These are phyloP conservation scores for Arthrobotrys musiformis DNA, from an alignment of 2,329 filamentous ascomycete genomes.

Conservation along the genomic window DNA sequence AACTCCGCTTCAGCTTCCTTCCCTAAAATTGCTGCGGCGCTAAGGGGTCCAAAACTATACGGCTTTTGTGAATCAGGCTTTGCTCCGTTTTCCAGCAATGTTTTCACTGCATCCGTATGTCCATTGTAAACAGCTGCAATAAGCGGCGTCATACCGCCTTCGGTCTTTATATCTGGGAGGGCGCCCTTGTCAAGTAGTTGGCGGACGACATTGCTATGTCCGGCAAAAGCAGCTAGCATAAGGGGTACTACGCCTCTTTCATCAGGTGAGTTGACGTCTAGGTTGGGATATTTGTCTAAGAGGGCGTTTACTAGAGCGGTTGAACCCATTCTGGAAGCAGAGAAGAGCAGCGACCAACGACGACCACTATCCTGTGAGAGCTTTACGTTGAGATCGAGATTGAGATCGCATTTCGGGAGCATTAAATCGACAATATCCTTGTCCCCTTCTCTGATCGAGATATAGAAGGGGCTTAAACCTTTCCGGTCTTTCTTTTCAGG, in stretches of 20 bases:
- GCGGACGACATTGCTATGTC: neutral
- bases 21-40: no score
- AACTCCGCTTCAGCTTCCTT: no score
- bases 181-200: neutral
- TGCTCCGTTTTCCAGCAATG: neutral
- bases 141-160: neutral
- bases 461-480: neutral
- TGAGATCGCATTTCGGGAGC: neutral
- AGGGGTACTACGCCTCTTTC: neutral
- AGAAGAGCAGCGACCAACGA: neutral
- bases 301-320: neutral
- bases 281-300: neutral
- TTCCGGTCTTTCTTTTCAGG: neutral
- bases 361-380: no score
- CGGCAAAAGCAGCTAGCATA: neutral
- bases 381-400: neutral
- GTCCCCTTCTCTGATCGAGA: neutral
- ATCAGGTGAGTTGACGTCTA: neutral
- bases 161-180: neutral
- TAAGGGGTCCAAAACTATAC: no score
- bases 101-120: neutral
- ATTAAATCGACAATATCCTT: neutral
- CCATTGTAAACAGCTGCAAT: neutral
- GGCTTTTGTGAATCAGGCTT: no score
- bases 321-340: neutral